phyloP scores from a whole-genome alignment of 257 asterid species.

The Solanum chilense region DNA sequence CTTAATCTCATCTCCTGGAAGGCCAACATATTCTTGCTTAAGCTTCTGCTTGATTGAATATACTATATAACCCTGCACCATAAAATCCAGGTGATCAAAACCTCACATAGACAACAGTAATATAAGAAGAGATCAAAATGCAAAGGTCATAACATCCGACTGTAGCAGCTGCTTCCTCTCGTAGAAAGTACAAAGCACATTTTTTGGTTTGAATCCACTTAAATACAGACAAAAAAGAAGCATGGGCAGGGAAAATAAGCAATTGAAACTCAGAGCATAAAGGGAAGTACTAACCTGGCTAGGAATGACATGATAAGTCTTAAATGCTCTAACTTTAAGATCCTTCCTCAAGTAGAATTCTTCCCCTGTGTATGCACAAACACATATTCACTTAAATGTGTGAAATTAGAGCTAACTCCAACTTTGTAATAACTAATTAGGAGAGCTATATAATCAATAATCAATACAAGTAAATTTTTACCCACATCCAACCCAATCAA shows the following conservation, averaged over 20 bases:
- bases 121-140: neutral
- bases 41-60: conserved; percentile 76
- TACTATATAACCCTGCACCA: conserved; percentile 65
- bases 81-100: neutral
- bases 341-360: conserved; percentile 65
- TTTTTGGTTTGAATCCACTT: neutral
- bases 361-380: conserved; percentile 51
- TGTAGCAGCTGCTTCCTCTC: neutral
- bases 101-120: neutral
- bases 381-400: neutral
- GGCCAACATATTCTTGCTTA: conserved; percentile 68
- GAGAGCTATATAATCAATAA: neutral
- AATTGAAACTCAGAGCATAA: neutral
- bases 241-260: neutral
- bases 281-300: conserved; percentile 54
- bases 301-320: conserved; percentile 76
- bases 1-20: conserved; percentile 59
- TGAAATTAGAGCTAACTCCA: neutral
- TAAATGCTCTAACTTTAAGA: conserved; percentile 81
- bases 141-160: neutral
- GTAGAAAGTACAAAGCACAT: neutral
- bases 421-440: neutral
- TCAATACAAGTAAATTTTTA: conserved; percentile 14
- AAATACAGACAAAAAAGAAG: neutral
- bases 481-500: conserved; percentile 90